Conservation (phyloP, 495 filamentous ascomycete genomes). For the Aspergillus leporis region DNA sequence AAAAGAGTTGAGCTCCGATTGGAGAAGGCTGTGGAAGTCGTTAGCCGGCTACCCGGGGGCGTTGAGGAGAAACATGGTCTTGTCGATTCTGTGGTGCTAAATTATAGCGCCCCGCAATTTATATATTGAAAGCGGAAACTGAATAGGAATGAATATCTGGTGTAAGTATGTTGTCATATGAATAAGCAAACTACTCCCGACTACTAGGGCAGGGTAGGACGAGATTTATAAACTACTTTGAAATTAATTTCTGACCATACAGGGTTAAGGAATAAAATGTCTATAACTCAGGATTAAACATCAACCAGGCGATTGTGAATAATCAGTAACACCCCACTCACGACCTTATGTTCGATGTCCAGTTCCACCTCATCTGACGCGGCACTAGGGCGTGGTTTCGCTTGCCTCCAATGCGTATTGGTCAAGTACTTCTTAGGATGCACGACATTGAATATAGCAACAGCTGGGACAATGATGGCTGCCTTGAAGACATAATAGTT, state of each 20-base stretch:
- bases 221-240: too few relatives aligned
- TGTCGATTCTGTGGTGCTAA: conserved; percentile 1
- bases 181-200: too few relatives aligned
- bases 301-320: too few relatives aligned
- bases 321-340: too few relatives aligned
- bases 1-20: conserved; percentile 26
- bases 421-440: conserved; percentile 49
- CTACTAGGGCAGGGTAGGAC: too few relatives aligned
- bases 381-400: not conserved
- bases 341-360: not conserved
- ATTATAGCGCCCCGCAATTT: not conserved
- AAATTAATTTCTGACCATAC: too few relatives aligned
- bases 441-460: conserved; percentile 51
- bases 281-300: too few relatives aligned
- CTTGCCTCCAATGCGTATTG: conserved; percentile 29
- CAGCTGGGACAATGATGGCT: conserved; percentile 51
- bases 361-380: not conserved
- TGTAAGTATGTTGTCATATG: too few relatives aligned
- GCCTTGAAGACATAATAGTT: conserved; percentile 64
- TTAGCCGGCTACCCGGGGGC: conserved; percentile 25
- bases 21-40: conserved; percentile 27
- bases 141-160: too few relatives aligned
- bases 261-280: too few relatives aligned
- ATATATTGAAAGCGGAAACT: not conserved
- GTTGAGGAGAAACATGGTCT: conserved; percentile 25